Conservation (phyloP, 768 basidiomycete species). For the Inosperma sp. region DNA sequence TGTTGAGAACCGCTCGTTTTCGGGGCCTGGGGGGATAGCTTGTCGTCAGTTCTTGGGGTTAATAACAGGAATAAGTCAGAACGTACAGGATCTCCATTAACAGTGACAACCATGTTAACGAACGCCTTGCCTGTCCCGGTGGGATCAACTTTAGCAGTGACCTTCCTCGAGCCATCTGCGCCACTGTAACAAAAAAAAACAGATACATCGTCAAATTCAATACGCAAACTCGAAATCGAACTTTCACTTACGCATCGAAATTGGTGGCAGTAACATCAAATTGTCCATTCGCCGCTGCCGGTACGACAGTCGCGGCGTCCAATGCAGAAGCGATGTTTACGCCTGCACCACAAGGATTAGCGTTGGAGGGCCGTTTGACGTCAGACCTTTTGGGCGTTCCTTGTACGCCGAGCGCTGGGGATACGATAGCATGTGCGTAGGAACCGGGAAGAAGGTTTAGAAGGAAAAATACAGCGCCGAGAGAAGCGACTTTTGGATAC, state of each 20-base stretch:
- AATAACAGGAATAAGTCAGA: no score
- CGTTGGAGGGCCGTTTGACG: conserved; percentile 31
- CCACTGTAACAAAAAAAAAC: conserved; percentile 18
- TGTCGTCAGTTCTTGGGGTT: neutral
- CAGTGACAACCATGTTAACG: conserved; percentile 34
- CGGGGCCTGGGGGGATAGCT: conserved; percentile 32
- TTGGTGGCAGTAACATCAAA: conserved; percentile 39
- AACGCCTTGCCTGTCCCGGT: conserved; percentile 40
- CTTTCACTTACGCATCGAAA: conserved; percentile 44
- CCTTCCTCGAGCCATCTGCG: conserved; percentile 44
- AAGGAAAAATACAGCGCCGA: conserved; percentile 18
- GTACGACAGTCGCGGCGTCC: conserved; percentile 34
- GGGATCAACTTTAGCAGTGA: conserved; percentile 44
- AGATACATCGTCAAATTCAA: neutral
- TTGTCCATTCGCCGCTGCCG: conserved; percentile 38
- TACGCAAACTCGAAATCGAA: no score
- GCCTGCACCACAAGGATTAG: conserved; percentile 37
- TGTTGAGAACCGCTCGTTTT: conserved; percentile 32
- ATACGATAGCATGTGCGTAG: conserved; percentile 38
- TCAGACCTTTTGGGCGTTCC: conserved; percentile 29
- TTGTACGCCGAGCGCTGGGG: conserved; percentile 39
- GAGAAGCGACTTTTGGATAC: neutral
- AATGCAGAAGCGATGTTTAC: conserved; percentile 38
- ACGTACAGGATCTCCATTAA: conserved; percentile 47
- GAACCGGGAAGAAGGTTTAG: conserved; percentile 34